Evolutionary conservation across 805 yeast genomes (phyloP).

Genomic region (Lipomyces yamadae): DNA sequence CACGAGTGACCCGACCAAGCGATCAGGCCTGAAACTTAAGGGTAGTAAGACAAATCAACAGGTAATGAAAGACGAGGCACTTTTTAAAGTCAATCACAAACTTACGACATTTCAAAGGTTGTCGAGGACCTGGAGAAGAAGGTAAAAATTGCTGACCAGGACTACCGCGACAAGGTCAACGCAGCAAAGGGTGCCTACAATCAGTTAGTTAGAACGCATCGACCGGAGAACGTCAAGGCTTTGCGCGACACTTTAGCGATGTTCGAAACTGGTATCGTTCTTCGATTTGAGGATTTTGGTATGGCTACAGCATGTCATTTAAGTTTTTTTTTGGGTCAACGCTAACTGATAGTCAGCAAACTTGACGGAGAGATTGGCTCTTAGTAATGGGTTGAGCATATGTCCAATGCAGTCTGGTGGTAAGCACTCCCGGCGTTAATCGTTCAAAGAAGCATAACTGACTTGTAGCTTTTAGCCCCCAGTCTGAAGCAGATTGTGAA

Average conservation of each 20-base stretch:
- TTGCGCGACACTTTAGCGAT: slow-evolving; percentile 80
- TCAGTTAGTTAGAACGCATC: slow-evolving; percentile 68
- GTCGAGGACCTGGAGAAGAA: slow-evolving; percentile 87
- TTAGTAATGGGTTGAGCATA: slow-evolving; percentile 83
- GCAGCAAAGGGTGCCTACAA: slow-evolving; percentile 73
- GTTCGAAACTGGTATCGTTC: slow-evolving; percentile 84
- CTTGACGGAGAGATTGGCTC: slow-evolving; percentile 77
- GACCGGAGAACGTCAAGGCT: slow-evolving; percentile 76
- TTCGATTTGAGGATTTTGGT: slow-evolving; percentile 82
- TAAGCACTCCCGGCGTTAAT: not conserved
- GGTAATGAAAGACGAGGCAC: slow-evolving; percentile 21
- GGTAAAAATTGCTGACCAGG: slow-evolving; percentile 82
- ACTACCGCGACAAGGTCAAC: slow-evolving; percentile 77
- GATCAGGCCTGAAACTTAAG: slow-evolving; percentile 71
- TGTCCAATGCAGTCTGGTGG: slow-evolving; percentile 64
- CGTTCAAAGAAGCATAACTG: not conserved
- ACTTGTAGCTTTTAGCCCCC: slow-evolving; percentile 44
- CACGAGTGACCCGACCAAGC: slow-evolving; percentile 80
- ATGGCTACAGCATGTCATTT: not conserved
- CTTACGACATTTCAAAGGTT: slow-evolving; percentile 45
- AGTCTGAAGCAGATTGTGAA: slow-evolving; percentile 80
- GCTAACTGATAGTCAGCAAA: slow-evolving; percentile 52
- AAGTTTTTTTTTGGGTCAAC: not conserved
- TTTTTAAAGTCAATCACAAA: not conserved
- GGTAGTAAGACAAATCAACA: slow-evolving; percentile 77